phyloP scores from a whole-genome alignment of 169 alveolate genomes.

The Plasmodium relictum region DNA sequence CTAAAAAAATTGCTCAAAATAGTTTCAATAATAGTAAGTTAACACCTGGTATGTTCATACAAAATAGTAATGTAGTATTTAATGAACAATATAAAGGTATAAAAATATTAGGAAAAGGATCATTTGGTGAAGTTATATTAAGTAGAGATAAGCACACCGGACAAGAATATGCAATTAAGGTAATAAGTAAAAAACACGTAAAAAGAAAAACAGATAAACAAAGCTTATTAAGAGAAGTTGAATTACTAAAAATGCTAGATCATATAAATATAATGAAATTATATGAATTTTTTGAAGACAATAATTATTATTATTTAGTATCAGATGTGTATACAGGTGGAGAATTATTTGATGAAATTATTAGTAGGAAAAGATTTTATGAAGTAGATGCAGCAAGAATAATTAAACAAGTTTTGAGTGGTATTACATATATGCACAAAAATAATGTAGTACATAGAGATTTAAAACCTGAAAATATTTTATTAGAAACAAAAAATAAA shows the following conservation, averaged over 20 bases:
- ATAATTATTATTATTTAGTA: slow-evolving; percentile 90
- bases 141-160: slow-evolving; percentile 91
- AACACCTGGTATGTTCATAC: slow-evolving; percentile 94
- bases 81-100: slow-evolving; percentile 91
- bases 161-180: slow-evolving; percentile 93
- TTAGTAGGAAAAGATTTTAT: slow-evolving; percentile 91
- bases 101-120: slow-evolving; percentile 93
- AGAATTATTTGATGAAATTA: slow-evolving; percentile 95
- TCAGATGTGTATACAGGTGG: slow-evolving; percentile 96
- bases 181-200: slow-evolving; percentile 90
- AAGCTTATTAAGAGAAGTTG: slow-evolving; percentile 90
- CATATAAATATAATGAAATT: slow-evolving; percentile 94
- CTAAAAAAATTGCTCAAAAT: slow-evolving; percentile 37
- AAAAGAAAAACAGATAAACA: slow-evolving; percentile 90
- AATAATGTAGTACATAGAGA: slow-evolving; percentile 93
- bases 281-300: slow-evolving; percentile 92
- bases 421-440: slow-evolving; percentile 94
- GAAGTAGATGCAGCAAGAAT: slow-evolving; percentile 95
- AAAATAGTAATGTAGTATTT: slow-evolving; percentile 88
- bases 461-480: slow-evolving; percentile 92
- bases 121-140: slow-evolving; percentile 93
- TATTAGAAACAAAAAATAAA: slow-evolving; percentile 90
- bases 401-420: slow-evolving; percentile 93
- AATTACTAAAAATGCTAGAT: slow-evolving; percentile 89
- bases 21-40: slow-evolving; percentile 76